Evolutionary conservation across 2,329 filamentous ascomycete genomes (phyloP).

Genomic region (Emmonsia crescens): DNA sequence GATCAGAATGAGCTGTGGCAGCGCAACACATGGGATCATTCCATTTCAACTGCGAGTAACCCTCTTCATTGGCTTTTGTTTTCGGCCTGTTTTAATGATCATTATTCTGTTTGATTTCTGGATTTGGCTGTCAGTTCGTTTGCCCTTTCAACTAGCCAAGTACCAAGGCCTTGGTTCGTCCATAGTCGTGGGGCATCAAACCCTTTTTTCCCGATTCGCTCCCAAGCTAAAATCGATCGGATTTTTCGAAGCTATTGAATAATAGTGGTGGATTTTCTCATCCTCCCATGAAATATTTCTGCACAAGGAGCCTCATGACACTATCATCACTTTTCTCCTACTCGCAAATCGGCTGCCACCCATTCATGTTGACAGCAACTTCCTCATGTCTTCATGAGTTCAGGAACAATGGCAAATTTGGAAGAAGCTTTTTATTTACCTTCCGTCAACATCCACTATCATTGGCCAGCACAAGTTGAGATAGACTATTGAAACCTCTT

Average conservation of each 20-base stretch:
- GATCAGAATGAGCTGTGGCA: too few relatives aligned
- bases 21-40: too few relatives aligned
- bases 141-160: neutral
- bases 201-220: too few relatives aligned
- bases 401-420: too few relatives aligned
- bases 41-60: neutral
- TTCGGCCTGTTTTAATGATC: neutral
- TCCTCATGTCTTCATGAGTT: neutral
- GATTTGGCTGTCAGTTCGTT: neutral
- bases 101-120: too few relatives aligned
- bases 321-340: neutral
- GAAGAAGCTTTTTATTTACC: too few relatives aligned
- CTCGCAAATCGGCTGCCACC: too few relatives aligned
- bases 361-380: too few relatives aligned
- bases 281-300: neutral
- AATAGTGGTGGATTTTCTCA: neutral
- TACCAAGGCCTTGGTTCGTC: too few relatives aligned
- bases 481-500: neutral
- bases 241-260: neutral
- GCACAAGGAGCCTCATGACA: neutral
- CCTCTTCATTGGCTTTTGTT: neutral
- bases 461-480: neutral
- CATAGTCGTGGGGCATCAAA: neutral
- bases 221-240: too few relatives aligned
- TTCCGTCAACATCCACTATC: neutral